A percentile compares a stretch with the other conserved stretches of the same genome.
These are phyloP conservation scores for Meripilus lineatus DNA, from an alignment of 1,284 basidiomycete genomes.

Conservation along the genomic window DNA sequence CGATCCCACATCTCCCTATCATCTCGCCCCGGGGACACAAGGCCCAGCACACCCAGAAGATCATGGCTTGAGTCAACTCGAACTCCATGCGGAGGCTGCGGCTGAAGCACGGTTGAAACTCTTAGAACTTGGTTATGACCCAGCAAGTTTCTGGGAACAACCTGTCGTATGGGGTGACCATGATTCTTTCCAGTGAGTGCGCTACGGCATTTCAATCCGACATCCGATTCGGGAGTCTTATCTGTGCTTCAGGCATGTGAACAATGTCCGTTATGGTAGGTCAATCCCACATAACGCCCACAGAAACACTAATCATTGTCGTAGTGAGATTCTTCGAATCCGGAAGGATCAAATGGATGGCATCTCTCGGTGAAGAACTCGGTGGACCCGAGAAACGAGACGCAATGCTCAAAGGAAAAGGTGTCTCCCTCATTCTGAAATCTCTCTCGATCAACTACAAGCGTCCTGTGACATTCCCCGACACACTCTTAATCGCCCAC, in stretches of 20 bases:
- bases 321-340: slow-evolving; percentile 56
- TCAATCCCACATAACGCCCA: background rate
- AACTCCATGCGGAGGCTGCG: slow-evolving; percentile 6
- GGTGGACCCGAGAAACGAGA: slow-evolving; percentile 51
- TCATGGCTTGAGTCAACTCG: slow-evolving; percentile 8
- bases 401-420: slow-evolving; percentile 55
- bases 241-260: slow-evolving; percentile 54
- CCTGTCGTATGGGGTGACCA: slow-evolving; percentile 70
- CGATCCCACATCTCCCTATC: slow-evolving; percentile 62
- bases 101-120: slow-evolving; percentile 41
- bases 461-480: slow-evolving; percentile 65
- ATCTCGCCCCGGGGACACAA: slow-evolving; percentile 52
- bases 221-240: background rate
- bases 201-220: background rate
- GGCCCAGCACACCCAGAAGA: slow-evolving; percentile 43
- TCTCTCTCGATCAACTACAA: slow-evolving; percentile 61
- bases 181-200: slow-evolving; percentile 66
- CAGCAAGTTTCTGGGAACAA: slow-evolving; percentile 66
- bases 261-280: slow-evolving; percentile 69
- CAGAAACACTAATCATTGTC: background rate
- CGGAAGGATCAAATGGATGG: slow-evolving; percentile 63
- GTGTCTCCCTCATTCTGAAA: slow-evolving; percentile 68
- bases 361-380: slow-evolving; percentile 46
- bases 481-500: slow-evolving; percentile 67
- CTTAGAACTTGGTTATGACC: slow-evolving; percentile 48